Evolutionary conservation across 2,329 filamentous ascomycete species (phyloP), one percentile per base, ranked within the genome.

Genomic region (Alternaria sp.): DNA sequence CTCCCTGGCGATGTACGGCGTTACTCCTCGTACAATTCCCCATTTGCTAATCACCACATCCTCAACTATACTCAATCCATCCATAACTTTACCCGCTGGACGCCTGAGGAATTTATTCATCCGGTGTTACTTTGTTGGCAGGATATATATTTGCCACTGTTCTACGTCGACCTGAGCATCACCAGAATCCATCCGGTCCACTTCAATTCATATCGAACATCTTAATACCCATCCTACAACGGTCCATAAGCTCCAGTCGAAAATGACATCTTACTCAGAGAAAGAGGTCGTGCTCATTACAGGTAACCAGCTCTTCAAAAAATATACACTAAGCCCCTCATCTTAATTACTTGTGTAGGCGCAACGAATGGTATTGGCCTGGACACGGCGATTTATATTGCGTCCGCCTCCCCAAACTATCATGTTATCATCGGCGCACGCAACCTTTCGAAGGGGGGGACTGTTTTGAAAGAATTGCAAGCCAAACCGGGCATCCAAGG

Each of bases 391-490:
- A 66, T 74, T 18, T 65, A 73, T 36, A 63, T 80, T 6, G 67
- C 69, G 20, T 61, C 64, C 9, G 70, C 66, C 2, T 72, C 74
- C 5, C 51, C 69, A 12, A 66, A 66, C 45, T 76, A 77, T 63
- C 77, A 81, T 57, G 70, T 80, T 50, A 68, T 80, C n/a, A 70
- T 79, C 55, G 74, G 74, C 18, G 70, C 75, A 4, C 76, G 78
- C 40, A 74, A 63, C 18, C 57, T 59, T 5, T 59, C 69, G 32
- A 80, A 80, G 59, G 76, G 72, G 41, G 62, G 76, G 49, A 65
- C 64, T 18, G 74, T 75, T 6, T 58, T 77, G 14, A 57, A 68
- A 32, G 67, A 78, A 38, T 58, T 76, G n/a, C 65, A 76, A 56
- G 60, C 66, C 16, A 65, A 64, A 50, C 20, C 55, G 25, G 72